A percentile compares a stretch with the other conserved stretches of the same genome.
phyloP scores from a whole-genome alignment of 306 rosid genomes.

The Ziziphus jujuba region DNA sequence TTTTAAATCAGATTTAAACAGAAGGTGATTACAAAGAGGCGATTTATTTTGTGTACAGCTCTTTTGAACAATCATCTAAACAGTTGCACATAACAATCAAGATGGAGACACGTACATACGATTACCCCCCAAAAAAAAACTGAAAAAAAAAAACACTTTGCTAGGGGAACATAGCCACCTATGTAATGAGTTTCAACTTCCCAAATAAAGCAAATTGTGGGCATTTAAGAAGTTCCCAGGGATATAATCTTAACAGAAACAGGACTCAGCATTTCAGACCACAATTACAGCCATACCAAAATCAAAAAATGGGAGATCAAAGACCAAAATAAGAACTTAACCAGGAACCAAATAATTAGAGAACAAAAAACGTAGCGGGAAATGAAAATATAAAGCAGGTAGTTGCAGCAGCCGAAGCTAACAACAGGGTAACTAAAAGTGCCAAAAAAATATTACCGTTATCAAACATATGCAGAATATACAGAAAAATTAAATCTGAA shows the following conservation, averaged over 20 bases:
- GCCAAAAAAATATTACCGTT: not conserved
- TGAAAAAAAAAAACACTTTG: too few relatives aligned
- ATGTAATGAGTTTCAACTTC: too few relatives aligned
- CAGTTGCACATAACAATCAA: too few relatives aligned
- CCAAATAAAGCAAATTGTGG: too few relatives aligned
- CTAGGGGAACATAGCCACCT: too few relatives aligned
- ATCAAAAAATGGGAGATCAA: not conserved
- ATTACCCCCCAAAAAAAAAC: too few relatives aligned
- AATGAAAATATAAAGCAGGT: constrained; percentile 7
- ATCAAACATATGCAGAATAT: too few relatives aligned
- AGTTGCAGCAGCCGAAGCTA: not conserved
- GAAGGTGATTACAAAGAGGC: constrained; percentile 1
- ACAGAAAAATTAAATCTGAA: not conserved
- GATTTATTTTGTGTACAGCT: not conserved
- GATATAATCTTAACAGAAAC: not conserved
- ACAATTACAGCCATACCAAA: not conserved
- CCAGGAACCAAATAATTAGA: not conserved
- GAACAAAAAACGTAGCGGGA: not conserved
- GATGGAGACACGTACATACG: too few relatives aligned
- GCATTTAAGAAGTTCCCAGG: not conserved
- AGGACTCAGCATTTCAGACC: constrained; percentile 6
- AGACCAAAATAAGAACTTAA: not conserved
- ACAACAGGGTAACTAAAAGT: not conserved
- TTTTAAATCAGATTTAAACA: not conserved
- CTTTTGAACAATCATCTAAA: too few relatives aligned